Evolutionary conservation across 805 yeast genomes (phyloP).

Genomic region (Pichia rugopelliculosa): DNA sequence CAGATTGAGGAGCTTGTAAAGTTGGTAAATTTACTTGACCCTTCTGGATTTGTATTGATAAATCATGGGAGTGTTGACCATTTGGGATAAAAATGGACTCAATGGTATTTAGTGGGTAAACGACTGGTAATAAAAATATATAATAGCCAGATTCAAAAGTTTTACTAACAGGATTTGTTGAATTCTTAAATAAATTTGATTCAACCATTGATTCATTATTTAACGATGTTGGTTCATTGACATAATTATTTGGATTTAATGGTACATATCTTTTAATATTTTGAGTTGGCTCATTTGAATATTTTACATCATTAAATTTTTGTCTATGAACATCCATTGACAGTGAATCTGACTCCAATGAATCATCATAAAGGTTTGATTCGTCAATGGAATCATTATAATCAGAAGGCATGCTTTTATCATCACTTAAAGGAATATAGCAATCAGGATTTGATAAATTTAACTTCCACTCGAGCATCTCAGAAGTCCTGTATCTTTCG

Average conservation of each 20-base stretch:
- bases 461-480: conserved; percentile 37
- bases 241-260: conserved; percentile 19
- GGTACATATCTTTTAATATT: conserved; percentile 18
- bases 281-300: conserved; percentile 22
- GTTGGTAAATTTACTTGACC: conserved; percentile 21
- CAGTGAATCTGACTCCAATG: conserved; percentile 5
- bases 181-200: conserved; percentile 14
- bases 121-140: conserved; percentile 55
- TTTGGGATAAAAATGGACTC: conserved; percentile 49
- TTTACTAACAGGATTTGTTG: background rate
- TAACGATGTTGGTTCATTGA: conserved; percentile 14
- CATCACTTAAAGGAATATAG: conserved; percentile 26
- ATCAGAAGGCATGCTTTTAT: conserved; percentile 2
- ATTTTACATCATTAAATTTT: conserved; percentile 13
- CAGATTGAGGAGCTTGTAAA: conserved; percentile 25
- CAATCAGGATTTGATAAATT: conserved; percentile 34
- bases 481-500: conserved; percentile 36
- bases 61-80: conserved; percentile 39
- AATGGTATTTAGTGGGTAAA: conserved; percentile 56
- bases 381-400: conserved; percentile 14
- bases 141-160: conserved; percentile 58
- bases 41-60: conserved; percentile 34
- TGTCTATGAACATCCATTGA: background rate
- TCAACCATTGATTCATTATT: conserved; percentile 9
- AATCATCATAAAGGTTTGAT: conserved; percentile 7